Evolutionary conservation across 164 flowering plant genomes (phyloP).

Genomic region (Pachysandra terminalis): DNA sequence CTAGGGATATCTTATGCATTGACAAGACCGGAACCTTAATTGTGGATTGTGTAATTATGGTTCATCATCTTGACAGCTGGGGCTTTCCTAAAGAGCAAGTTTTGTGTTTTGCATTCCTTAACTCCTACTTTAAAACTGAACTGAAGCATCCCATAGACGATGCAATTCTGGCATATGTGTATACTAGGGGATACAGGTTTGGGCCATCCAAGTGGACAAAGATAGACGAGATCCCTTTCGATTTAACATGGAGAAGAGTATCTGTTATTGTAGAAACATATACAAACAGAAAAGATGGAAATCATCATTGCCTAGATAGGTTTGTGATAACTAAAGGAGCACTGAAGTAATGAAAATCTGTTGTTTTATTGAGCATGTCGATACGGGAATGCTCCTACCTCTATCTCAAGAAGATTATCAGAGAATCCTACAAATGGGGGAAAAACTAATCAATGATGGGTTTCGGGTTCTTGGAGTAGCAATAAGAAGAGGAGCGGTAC

Average conservation of each 20-base stretch:
- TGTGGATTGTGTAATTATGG: conserved; percentile 54
- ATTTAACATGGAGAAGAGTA: conserved; percentile 56
- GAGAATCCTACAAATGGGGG: conserved; percentile 45
- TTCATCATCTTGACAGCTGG: conserved; percentile 58
- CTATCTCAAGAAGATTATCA: conserved; percentile 39
- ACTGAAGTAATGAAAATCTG: conserved; percentile 54
- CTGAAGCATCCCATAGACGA: conserved; percentile 71
- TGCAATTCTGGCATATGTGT: conserved; percentile 67
- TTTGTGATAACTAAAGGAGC: conserved; percentile 69
- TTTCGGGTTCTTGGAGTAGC: conserved; percentile 59
- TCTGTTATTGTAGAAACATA: conserved; percentile 56
- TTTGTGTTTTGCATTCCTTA: conserved; percentile 60
- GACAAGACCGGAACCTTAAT: conserved; percentile 86
- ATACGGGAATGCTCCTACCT: conserved; percentile 23
- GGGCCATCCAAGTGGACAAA: conserved; percentile 67
- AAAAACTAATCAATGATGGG: conserved; percentile 57
- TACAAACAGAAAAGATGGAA: conserved; percentile 11
- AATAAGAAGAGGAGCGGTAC: conserved; percentile 38
- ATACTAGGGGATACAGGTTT: conserved; percentile 63
- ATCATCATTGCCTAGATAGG: conserved; percentile 8
- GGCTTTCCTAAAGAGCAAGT: conserved; percentile 54
- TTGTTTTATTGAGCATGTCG: conserved; percentile 40
- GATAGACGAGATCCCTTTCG: conserved; percentile 74
- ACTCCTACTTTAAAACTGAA: conserved; percentile 70
- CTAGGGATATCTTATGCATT: conserved; percentile 74